A percentile compares a stretch with the other conserved stretches of the same genome.
phyloP scores from a whole-genome alignment of 495 filamentous ascomycete species.

The Neurospora sp. region DNA sequence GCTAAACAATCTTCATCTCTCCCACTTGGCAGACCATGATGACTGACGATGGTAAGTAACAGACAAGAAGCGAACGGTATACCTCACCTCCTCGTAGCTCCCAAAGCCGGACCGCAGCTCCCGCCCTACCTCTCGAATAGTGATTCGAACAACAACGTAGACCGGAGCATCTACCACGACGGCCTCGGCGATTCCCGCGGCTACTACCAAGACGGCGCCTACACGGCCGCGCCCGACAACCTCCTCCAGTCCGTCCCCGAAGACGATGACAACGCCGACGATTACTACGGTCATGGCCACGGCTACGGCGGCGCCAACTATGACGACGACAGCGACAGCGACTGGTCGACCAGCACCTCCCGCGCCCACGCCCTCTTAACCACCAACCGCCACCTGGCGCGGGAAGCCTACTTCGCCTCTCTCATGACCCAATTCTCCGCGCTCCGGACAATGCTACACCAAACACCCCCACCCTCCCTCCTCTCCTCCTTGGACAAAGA shows the following conservation, averaged over 20 bases:
- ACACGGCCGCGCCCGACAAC: constrained; percentile 40
- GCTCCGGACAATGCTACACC: constrained; percentile 48
- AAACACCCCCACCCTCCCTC: constrained; percentile 38
- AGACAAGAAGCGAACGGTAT: constrained; percentile 65
- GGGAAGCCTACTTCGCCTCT: constrained; percentile 51
- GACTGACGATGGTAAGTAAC: constrained; percentile 34
- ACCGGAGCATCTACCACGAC: constrained; percentile 31
- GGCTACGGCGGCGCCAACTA: constrained; percentile 3
- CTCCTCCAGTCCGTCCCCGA: constrained; percentile 1
- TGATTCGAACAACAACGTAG: constrained; percentile 19
- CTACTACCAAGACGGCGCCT: constrained; percentile 64
- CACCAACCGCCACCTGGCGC: constrained; percentile 36
- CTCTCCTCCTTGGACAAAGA: constrained; percentile 33
- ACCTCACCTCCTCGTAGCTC: constrained; percentile 54
- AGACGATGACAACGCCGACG: constrained; percentile 1
- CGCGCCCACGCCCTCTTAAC: constrained; percentile 21
- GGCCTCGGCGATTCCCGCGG: constrained; percentile 43
- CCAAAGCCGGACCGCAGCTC: constrained; percentile 37
- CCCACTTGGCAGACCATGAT: constrained; percentile 13
- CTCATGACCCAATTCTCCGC: constrained; percentile 49
- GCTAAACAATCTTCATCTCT: constrained; percentile 19
- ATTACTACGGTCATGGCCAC: constrained; percentile 1
- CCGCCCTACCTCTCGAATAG: constrained; percentile 17
- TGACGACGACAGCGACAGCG: background rate
- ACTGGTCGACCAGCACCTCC: constrained; percentile 8